Evolutionary conservation across 129 eudicot genomes (phyloP), one percentile per base, ranked within the genome.

Genomic region (Sambucus nigra): DNA sequence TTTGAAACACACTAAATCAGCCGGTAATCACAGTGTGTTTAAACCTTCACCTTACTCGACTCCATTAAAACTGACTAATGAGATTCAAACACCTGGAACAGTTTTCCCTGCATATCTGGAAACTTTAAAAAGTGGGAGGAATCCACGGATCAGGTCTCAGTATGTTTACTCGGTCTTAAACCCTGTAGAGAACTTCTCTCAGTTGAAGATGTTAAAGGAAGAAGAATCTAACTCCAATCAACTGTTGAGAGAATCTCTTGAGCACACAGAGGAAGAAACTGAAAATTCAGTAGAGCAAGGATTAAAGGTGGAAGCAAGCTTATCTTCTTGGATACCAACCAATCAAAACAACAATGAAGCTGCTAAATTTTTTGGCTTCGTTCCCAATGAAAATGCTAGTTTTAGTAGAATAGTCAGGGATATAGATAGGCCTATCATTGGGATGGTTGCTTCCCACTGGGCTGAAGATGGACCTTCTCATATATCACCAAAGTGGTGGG

Each of bases 81-180:
- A 89, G 32, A 85, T 81, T 88, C 95, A 85, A 60, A 89, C 95
- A 48, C 98, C 95, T 44, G 98, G 95, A 59, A 85, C 95, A 33
- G 86, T 65, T 39, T 91, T 76, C 61, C 79, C 93, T 42, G 23
- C 81, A 59, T 49, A 69, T 75, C 14, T 47, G 41, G 59, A 65
- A 41, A 63, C 47, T 28, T 44, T 57, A 35, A 78, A 63, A 51
- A 59, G 42, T 25, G 78, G 76, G 50, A 81, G 57, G 65, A 69
- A 73, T 53, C 68, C 73, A 31, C 59, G 93, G 55, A 73, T 84
- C 67, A 69, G 94, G 59, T 80, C 94, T 69, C 95, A 84, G 50
- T 76, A 88, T 48, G 77, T 84, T 20, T 54, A 71, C 71, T 52
- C 94, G n/a, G 80, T 60, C 62, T 28, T 67, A 18, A 74, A 75